Evolutionary conservation across 345 rosid species (phyloP).

Genomic region (Crucihimalaya himalaica): DNA sequence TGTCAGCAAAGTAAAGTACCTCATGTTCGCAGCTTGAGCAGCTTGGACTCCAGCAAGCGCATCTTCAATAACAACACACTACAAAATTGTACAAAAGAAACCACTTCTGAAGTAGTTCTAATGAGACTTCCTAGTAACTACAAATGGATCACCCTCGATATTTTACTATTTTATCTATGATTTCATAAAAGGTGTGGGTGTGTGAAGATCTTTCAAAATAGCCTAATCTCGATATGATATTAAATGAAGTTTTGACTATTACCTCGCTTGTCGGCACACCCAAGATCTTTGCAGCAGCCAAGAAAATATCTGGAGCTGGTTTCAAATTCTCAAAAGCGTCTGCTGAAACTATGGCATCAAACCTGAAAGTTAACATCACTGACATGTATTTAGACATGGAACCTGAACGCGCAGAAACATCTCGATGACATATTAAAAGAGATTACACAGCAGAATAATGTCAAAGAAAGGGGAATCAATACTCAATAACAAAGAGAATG

Average conservation of each 20-base stretch:
- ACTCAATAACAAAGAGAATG: neutral
- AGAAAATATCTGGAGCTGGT: constrained; percentile 97
- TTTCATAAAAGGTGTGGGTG: neutral
- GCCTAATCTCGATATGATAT: neutral
- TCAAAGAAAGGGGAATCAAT: neutral
- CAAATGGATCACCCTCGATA: neutral
- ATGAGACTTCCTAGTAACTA: neutral
- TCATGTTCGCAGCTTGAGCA: constrained; percentile 92
- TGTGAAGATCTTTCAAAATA: neutral
- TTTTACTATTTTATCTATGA: neutral
- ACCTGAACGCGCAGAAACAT: neutral
- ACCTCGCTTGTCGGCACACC: constrained; percentile 81
- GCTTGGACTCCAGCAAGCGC: constrained; percentile 97
- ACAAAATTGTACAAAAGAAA: constrained; percentile 25
- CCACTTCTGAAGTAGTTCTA: constrained; percentile 18
- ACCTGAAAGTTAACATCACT: constrained; percentile 54
- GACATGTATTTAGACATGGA: constrained; percentile 1
- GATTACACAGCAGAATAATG: neutral
- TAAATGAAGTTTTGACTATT: constrained; percentile 7
- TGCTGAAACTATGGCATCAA: constrained; percentile 96
- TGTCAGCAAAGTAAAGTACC: constrained; percentile 47
- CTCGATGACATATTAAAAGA: neutral
- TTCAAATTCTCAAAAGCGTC: constrained; percentile 97
- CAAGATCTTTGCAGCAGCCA: constrained; percentile 87
- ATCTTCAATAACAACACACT: constrained; percentile 96